These are phyloP conservation scores for Phialocephala subalpina DNA, from an alignment of 2,329 filamentous ascomycete genomes.

Conservation along the genomic window DNA sequence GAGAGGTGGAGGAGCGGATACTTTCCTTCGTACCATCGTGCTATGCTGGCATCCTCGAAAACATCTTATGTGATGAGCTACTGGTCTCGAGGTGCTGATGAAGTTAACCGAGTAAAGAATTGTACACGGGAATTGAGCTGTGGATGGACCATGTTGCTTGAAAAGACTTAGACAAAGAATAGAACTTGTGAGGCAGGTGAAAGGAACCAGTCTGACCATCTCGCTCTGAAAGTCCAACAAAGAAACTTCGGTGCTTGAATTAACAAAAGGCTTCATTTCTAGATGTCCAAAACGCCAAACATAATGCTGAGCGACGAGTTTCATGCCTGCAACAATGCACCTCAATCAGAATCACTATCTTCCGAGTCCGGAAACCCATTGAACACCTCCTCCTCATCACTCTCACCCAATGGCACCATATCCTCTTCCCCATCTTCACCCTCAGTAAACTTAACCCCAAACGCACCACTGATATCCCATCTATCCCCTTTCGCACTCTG, in stretches of 20 bases:
- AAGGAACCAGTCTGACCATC: background rate
- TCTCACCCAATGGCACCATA: slow-evolving; percentile 47
- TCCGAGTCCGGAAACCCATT: slow-evolving; percentile 59
- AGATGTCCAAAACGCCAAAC: background rate
- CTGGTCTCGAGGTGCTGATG: background rate
- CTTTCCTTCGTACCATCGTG: background rate
- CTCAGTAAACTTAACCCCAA: slow-evolving; percentile 70
- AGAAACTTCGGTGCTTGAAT: background rate
- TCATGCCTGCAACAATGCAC: background rate
- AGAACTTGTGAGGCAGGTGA: background rate
- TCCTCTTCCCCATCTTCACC: slow-evolving; percentile 49
- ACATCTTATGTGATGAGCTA: background rate
- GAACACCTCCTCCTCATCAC: slow-evolving; percentile 63
- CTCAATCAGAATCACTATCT: slow-evolving; percentile 44
- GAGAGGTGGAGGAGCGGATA: background rate
- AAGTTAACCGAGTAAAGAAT: background rate
- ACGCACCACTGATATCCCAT: slow-evolving; percentile 87
- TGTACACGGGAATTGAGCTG: background rate
- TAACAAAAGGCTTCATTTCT: background rate
- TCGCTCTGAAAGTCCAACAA: background rate
- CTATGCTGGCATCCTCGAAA: background rate
- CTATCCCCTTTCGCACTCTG: slow-evolving; percentile 83
- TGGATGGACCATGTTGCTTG: background rate
- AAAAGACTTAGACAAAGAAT: background rate
- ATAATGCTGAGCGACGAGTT: background rate